These are phyloP conservation scores for Clonostachys rhizophaga DNA, from an alignment of 2,329 filamentous ascomycete genomes.

Conservation along the genomic window DNA sequence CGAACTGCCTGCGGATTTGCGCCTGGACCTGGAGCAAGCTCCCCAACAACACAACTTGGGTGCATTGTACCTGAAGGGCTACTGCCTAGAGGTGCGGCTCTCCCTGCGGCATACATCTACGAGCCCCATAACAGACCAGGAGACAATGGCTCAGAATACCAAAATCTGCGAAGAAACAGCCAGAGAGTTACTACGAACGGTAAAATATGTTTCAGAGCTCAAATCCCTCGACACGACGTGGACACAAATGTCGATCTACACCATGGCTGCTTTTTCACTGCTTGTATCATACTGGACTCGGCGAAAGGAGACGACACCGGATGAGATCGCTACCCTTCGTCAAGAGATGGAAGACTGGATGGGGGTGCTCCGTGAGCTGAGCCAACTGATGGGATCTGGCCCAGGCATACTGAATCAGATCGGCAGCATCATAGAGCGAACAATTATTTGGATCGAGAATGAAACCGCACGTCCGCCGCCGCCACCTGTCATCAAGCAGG, in stretches of 20 bases:
- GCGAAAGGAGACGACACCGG: slow-evolving; percentile 51
- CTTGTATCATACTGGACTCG: slow-evolving; percentile 67
- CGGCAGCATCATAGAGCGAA: slow-evolving; percentile 42
- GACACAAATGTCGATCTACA: slow-evolving; percentile 69
- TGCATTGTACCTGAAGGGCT: slow-evolving; percentile 49
- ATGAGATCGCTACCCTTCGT: slow-evolving; percentile 55
- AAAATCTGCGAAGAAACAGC: slow-evolving; percentile 63
- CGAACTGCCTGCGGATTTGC: slow-evolving; percentile 57
- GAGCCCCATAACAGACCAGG: slow-evolving; percentile 47
- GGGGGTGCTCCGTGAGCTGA: slow-evolving; percentile 61
- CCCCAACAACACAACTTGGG: slow-evolving; percentile 40
- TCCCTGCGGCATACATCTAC: slow-evolving; percentile 59
- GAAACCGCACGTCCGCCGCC: slow-evolving; percentile 27
- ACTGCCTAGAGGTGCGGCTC: slow-evolving; percentile 52
- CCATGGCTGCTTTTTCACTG: slow-evolving; percentile 68
- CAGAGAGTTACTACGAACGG: slow-evolving; percentile 56
- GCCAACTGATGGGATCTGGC: slow-evolving; percentile 55
- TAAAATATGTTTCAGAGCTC: slow-evolving; percentile 53
- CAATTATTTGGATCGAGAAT: slow-evolving; percentile 45
- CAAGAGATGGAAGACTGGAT: slow-evolving; percentile 68
- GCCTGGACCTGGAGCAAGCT: slow-evolving; percentile 33
- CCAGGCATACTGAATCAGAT: slow-evolving; percentile 37
- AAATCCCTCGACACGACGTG: slow-evolving; percentile 74
- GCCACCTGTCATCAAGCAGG: neutral
- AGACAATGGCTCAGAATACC: slow-evolving; percentile 56